Base-by-base conservation (phyloP, 306 rosid genomes). In the Castanea mollissima region DNA sequence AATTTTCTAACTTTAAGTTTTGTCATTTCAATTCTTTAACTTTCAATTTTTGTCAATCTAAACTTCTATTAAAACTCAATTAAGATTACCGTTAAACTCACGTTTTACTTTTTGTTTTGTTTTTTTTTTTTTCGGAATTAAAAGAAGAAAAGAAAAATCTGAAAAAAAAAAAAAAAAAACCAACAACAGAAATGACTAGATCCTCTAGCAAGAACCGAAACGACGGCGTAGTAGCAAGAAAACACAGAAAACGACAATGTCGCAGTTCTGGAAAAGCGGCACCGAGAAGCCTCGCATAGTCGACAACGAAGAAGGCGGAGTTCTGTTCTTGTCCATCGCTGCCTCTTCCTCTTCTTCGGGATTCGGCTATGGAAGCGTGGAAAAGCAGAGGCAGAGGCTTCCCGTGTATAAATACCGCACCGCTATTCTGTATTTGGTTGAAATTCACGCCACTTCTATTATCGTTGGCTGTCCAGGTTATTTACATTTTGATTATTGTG, bases 241-340 rank as follows among this genome's bases (percentile, higher is more conserved):
- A 41, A 41, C 46, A 41, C 3, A 9, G 4, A 9, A 1, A 51
- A 19, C 21, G 20, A 73, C 54, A 82, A 86, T 86, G 92, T 74
- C 88, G 76, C 90, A 79, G 81, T 94, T 94, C 79, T 92, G 97
- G 97, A 94, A 86, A 70, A 97, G 97, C 19, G 99, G 97, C 35
- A 68, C 97, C 21, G 97, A 94, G 85, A 94, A 87, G 86, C 93
- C 97, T 49, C 91, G 92, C n/a, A 85, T 94, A 0, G 77, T 94
- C 4, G 99, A 94, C 79, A 97, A 94, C 59, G 99, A 89, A 84
- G 99, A 94, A 86, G 99, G 99, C 9, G 97, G 95, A 27, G 95
- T 94, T 35, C 91, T 94, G 13, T 92, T 94, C 91, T 81, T 92
- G 38, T 79, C 92, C 0, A 62, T 85, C 44, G 79, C 91, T n/a